Conservation (phyloP, 371 early-diverging fungal genomes). For the Mortierella sp. region DNA sequence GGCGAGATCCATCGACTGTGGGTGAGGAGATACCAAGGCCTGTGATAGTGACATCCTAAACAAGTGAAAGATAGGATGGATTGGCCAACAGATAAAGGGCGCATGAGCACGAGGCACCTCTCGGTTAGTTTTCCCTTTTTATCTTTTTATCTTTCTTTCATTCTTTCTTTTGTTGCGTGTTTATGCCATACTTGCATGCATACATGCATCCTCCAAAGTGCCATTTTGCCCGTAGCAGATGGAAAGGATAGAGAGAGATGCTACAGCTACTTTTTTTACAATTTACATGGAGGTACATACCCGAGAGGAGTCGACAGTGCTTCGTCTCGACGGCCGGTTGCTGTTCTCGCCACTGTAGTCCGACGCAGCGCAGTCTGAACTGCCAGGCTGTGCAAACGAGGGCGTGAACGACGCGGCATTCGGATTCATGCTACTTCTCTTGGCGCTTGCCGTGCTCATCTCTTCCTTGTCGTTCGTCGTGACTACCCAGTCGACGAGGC, state of each 20-base stretch:
- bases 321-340: conserved; percentile 38
- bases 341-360: conserved; percentile 31
- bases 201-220: not conserved
- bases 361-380: conserved; percentile 32
- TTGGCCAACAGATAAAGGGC: not conserved
- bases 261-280: too few relatives aligned
- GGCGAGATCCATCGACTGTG: conserved; percentile 13
- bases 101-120: not conserved
- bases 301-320: conserved; percentile 39
- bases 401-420: conserved; percentile 44
- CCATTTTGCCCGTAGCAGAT: not conserved
- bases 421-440: conserved; percentile 50
- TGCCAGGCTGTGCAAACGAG: conserved; percentile 26
- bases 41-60: conserved; percentile 21
- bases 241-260: conserved; percentile 2
- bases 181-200: too few relatives aligned
- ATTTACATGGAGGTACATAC: too few relatives aligned
- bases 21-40: conserved; percentile 49
- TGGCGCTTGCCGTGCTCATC: conserved; percentile 28
- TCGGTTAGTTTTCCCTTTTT: too few relatives aligned
- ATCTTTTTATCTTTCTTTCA: too few relatives aligned
- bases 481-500: not conserved
- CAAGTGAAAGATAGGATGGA: not conserved
- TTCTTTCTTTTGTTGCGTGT: too few relatives aligned
- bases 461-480: conserved; percentile 15